phyloP scores from a whole-genome alignment of 371 early-diverging fungal genomes.

The Mortierella sp. region DNA sequence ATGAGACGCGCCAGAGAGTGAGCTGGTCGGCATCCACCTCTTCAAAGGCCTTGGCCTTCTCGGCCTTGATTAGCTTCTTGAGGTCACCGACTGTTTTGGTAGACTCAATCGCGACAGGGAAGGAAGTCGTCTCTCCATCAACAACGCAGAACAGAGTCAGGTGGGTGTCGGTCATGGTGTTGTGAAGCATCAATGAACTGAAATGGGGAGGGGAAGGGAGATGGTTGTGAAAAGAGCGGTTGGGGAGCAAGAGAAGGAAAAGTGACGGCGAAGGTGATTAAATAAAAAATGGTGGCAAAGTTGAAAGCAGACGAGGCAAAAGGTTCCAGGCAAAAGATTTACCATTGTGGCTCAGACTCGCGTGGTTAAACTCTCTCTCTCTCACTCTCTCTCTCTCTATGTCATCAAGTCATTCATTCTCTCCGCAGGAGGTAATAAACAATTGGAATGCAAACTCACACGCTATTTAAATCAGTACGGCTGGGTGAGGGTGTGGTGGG shows the following conservation, averaged over 20 bases:
- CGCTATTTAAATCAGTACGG: no score
- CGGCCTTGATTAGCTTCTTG: constrained; percentile 20
- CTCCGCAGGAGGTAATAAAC: no score
- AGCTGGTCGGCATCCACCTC: constrained; percentile 11
- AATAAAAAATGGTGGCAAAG: constrained; percentile 1
- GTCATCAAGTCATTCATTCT: no score
- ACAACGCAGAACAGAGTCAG: constrained; percentile 15
- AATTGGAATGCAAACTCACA: no score
- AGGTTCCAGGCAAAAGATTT: no score
- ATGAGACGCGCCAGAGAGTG: constrained; percentile 26
- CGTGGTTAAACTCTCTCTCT: no score
- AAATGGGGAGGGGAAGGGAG: background rate
- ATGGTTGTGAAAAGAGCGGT: background rate
- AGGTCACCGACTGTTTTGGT: constrained; percentile 11
- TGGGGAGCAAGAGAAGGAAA: background rate
- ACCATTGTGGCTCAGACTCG: no score
- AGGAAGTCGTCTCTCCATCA: constrained; percentile 7
- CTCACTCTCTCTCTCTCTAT: no score
- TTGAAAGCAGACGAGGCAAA: no score
- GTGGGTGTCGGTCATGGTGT: constrained; percentile 10
- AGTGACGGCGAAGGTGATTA: no score
- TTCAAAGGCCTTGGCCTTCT: background rate
- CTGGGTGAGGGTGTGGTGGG: no score
- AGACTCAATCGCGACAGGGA: background rate
- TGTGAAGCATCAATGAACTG: constrained; percentile 1